A percentile compares a stretch with the other conserved stretches of the same genome.
These are phyloP conservation scores for Pichia ethanolica DNA, from an alignment of 805 yeast genomes.

Conservation along the genomic window DNA sequence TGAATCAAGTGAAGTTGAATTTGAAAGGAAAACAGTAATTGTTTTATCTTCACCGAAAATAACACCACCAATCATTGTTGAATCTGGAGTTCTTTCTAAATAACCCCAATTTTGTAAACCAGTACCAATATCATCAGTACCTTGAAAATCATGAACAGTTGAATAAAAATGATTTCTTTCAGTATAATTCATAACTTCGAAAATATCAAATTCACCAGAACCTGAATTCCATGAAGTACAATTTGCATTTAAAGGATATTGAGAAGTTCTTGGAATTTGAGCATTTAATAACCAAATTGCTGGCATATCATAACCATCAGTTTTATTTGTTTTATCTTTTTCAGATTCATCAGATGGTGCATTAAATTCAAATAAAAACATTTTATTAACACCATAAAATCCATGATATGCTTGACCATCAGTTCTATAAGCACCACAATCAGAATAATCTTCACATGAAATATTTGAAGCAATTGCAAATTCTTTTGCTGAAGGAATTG, in stretches of 20 bases:
- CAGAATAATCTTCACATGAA: slow-evolving; percentile 53
- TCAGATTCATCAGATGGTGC: slow-evolving; percentile 49
- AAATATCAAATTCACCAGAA: slow-evolving; percentile 73
- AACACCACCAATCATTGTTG: slow-evolving; percentile 64
- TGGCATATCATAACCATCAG: slow-evolving; percentile 51
- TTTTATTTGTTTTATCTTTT: slow-evolving; percentile 26
- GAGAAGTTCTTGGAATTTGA: slow-evolving; percentile 65
- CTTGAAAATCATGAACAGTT: slow-evolving; percentile 72
- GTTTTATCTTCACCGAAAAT: slow-evolving; percentile 55
- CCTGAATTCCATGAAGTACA: slow-evolving; percentile 77
- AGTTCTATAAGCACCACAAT: slow-evolving; percentile 70
- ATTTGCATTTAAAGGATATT: slow-evolving; percentile 51
- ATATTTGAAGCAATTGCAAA: slow-evolving; percentile 51
- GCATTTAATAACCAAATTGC: slow-evolving; percentile 71
- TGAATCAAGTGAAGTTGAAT: slow-evolving; percentile 41
- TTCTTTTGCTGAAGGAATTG: slow-evolving; percentile 52
- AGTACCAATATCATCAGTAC: slow-evolving; percentile 50
- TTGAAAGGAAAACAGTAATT: slow-evolving; percentile 54
- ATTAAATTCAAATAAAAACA: slow-evolving; percentile 64
- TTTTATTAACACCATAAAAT: slow-evolving; percentile 55
- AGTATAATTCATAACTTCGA: slow-evolving; percentile 64
- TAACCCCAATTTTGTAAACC: slow-evolving; percentile 56
- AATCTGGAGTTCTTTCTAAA: slow-evolving; percentile 43
- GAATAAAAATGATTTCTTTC: slow-evolving; percentile 49
- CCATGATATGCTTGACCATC: slow-evolving; percentile 75